A percentile compares a stretch with the other conserved stretches of the same genome.
Evolutionary conservation across 371 early-diverging fungal species (phyloP).

Genomic region (Apophysomyces sp.): DNA sequence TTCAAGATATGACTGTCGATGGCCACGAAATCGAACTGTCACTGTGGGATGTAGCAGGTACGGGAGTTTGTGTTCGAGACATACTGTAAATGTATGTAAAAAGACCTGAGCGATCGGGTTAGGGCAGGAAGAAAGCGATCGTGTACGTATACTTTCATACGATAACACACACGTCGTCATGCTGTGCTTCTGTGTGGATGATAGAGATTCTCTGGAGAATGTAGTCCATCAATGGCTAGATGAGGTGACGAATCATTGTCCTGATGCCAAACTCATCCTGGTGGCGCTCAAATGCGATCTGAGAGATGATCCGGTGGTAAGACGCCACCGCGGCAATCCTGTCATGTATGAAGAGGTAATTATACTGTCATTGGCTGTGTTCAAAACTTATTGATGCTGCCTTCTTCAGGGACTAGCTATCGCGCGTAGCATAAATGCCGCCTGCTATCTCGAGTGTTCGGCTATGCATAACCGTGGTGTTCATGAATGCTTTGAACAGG

Average conservation of each 20-base stretch:
- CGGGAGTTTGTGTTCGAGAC: neutral
- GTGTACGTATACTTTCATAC: slow-evolving; percentile 7
- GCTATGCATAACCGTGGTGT: slow-evolving; percentile 27
- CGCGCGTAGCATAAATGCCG: slow-evolving; percentile 17
- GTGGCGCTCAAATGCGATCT: slow-evolving; percentile 43
- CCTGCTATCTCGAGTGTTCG: slow-evolving; percentile 26
- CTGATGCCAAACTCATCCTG: slow-evolving; percentile 27
- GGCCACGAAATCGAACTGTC: neutral
- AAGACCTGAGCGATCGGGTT: neutral
- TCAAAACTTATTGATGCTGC: neutral
- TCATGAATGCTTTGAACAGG: slow-evolving; percentile 25
- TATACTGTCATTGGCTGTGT: neutral
- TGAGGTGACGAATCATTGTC: slow-evolving; percentile 29
- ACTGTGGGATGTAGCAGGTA: neutral
- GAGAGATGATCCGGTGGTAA: slow-evolving; percentile 15
- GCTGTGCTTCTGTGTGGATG: slow-evolving; percentile 46
- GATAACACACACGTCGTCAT: slow-evolving; percentile 38
- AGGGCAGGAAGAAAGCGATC: neutral
- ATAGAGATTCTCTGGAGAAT: slow-evolving; percentile 40
- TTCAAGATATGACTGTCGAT: neutral
- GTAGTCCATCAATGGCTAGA: slow-evolving; percentile 31
- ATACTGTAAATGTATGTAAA: no score
- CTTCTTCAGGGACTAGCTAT: slow-evolving; percentile 13
- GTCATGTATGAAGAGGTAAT: slow-evolving; percentile 25
- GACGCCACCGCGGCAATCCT: neutral